A percentile compares a stretch with the other conserved stretches of the same genome.
Conservation (phyloP, 768 basidiomycete species). For the Boletus vermiculosoides region DNA sequence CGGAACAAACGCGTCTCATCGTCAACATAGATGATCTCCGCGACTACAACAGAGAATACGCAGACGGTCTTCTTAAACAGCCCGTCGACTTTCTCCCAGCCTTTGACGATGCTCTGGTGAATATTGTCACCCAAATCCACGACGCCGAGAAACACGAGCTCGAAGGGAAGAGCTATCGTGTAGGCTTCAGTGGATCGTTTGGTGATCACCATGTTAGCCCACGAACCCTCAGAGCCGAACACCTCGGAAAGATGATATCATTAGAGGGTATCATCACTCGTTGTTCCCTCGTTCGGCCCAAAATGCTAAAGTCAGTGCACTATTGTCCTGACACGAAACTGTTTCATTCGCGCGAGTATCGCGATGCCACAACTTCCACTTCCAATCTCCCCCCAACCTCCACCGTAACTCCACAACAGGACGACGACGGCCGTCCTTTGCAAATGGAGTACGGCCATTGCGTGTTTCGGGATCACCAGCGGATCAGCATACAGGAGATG, state of each 20-base stretch:
- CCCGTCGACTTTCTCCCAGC: slow-evolving; percentile 87
- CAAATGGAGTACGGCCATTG: slow-evolving; percentile 92
- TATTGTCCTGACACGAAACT: slow-evolving; percentile 85
- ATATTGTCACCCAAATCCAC: slow-evolving; percentile 69
- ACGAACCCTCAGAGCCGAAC: slow-evolving; percentile 79
- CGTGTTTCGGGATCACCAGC: slow-evolving; percentile 93
- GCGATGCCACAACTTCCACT: slow-evolving; percentile 86
- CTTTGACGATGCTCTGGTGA: slow-evolving; percentile 79
- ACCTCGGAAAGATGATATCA: slow-evolving; percentile 95
- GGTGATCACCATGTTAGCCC: slow-evolving; percentile 98
- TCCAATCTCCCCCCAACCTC: slow-evolving; percentile 85
- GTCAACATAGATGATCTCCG: slow-evolving; percentile 96
- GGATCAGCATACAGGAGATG: slow-evolving; percentile 99
- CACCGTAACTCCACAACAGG: slow-evolving; percentile 84
- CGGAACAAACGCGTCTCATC: slow-evolving; percentile 82
- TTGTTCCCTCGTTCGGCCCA: slow-evolving; percentile 96
- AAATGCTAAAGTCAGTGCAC: slow-evolving; percentile 97
- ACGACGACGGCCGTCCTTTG: slow-evolving; percentile 84
- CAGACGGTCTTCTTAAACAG: slow-evolving; percentile 85
- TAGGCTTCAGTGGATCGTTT: slow-evolving; percentile 94
- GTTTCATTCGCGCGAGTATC: slow-evolving; percentile 88
- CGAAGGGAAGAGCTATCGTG: slow-evolving; percentile 73
- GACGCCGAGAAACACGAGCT: slow-evolving; percentile 82
- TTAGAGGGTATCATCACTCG: slow-evolving; percentile 97
- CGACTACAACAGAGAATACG: slow-evolving; percentile 85